These are phyloP conservation scores for Fomitopsis schrenkii DNA, from an alignment of 1,284 basidiomycete species.

Conservation along the genomic window DNA sequence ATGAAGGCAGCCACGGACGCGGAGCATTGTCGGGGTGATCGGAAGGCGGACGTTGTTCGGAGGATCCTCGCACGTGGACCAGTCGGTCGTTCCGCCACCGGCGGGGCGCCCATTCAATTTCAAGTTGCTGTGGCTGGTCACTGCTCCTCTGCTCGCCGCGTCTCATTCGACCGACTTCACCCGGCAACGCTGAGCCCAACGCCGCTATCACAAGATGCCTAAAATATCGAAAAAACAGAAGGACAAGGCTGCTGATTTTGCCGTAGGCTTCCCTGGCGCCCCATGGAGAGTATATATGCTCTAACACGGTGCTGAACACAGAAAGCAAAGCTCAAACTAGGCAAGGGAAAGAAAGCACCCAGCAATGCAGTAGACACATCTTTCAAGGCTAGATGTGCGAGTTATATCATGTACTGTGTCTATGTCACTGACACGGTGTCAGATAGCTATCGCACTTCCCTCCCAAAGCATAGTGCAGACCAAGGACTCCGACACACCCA, in stretches of 20 bases:
- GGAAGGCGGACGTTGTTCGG: background rate
- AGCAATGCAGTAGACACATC: slow-evolving; percentile 92
- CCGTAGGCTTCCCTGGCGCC: slow-evolving; percentile 40
- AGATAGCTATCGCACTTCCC: slow-evolving; percentile 86
- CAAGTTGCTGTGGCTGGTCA: background rate
- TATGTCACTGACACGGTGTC: slow-evolving; percentile 3
- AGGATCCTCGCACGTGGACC: background rate
- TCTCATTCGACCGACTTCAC: too few species aligned
- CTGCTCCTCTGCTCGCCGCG: too few species aligned
- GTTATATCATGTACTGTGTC: background rate
- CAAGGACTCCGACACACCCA: slow-evolving; percentile 54
- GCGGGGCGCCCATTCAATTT: background rate
- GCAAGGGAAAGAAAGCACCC: slow-evolving; percentile 85
- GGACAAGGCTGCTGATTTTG: slow-evolving; percentile 86
- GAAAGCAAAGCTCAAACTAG: slow-evolving; percentile 97
- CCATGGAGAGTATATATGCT: background rate
- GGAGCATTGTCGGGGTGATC: background rate
- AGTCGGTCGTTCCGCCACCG: background rate
- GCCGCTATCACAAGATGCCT: slow-evolving; percentile 50
- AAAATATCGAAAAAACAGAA: slow-evolving; percentile 85
- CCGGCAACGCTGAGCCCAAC: too few species aligned
- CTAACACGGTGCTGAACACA: slow-evolving; percentile 28
- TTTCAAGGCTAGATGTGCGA: slow-evolving; percentile 87
- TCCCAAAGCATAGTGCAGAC: slow-evolving; percentile 69
- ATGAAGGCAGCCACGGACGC: too few species aligned